Base-by-base conservation (phyloP, 163 green algal species). In the Chlamydomonas reinhardtii region DNA sequence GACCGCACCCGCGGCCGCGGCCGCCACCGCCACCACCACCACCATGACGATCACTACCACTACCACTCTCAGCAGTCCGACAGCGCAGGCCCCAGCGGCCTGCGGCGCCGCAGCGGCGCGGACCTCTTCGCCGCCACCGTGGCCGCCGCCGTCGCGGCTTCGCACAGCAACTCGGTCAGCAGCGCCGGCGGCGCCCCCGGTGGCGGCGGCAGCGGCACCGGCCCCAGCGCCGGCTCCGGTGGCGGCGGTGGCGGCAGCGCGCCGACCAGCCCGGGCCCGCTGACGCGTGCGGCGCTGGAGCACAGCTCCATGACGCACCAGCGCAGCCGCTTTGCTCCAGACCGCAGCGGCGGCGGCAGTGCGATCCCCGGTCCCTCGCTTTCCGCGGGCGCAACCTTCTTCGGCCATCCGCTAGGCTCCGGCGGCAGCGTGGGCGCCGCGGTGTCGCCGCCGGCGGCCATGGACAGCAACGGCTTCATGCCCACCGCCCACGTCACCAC, bases 271-370 rank as follows among this genome's bases (percentile, higher is more conserved):
- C 66, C n/a, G 66, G 66, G 31, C 66, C 16, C 66, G 66, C 66
- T 39, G 66, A 39, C 66, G 66, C 31, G 31, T 31, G 66, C 66
- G 31, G 31, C 66, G 35, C 69, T 74, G 34, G 69, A 56, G 34
- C 20, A 74, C 69, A 39, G 37, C 71, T 25, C 22, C 71, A 76
- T 61, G 25, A 34, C 71, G 71, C 39, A 76, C 39, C 37, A 62
- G 71, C 71, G 71, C 37, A 76, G 71, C 71, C 71, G 71, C 22
- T 76, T 76, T 29, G 71, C 71, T 12, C 37, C 71, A 1, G 71
- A 76, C 37, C 71, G 71, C 70, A 54, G 11, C 31, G 29, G 31
- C 66, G 22, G 29, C 64, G 61, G 61, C 24, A 8, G n/a, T n/a
- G 59, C 20, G 59, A 14, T 3, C 59, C 59, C 24, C 4, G 48